A percentile compares a stretch with the other conserved stretches of the same genome.
Evolutionary conservation across 768 basidiomycete genomes (phyloP).

Genomic region (Piloderma croceum): DNA sequence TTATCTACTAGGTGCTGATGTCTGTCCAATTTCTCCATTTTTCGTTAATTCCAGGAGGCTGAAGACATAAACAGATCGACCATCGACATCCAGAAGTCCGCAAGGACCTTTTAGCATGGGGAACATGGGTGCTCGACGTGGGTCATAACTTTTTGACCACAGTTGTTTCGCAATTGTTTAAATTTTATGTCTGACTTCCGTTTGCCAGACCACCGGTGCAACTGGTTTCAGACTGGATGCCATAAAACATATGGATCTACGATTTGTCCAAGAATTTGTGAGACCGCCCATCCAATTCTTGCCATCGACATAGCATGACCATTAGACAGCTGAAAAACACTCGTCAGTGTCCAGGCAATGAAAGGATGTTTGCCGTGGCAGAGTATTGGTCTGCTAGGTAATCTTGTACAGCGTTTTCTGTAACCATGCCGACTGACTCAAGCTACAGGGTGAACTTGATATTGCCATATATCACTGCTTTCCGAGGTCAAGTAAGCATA

Average conservation of each 20-base stretch:
- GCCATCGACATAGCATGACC: neutral
- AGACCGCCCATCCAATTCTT: conserved; percentile 1
- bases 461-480: conserved; percentile 52
- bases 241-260: conserved; percentile 80
- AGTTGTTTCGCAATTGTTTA: conserved; percentile 2
- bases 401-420: conserved; percentile 14
- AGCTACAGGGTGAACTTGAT: conserved; percentile 41
- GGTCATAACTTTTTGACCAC: conserved; percentile 6
- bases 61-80: conserved; percentile 52
- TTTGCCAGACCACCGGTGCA: conserved; percentile 55
- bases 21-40: conserved; percentile 26
- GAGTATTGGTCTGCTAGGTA: conserved; percentile 83
- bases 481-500: conserved; percentile 54
- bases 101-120: conserved; percentile 72
- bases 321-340: conserved; percentile 44
- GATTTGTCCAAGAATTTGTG: conserved; percentile 68
- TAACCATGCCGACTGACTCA: neutral
- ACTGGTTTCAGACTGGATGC: conserved; percentile 84
- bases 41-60: neutral
- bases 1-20: conserved; percentile 72
- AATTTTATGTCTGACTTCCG: neutral
- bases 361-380: conserved; percentile 60
- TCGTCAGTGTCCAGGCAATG: conserved; percentile 38
- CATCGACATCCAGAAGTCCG: conserved; percentile 78
- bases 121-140: conserved; percentile 66